Evolutionary conservation across 2,329 filamentous ascomycete species (phyloP), one percentile per base, ranked within the genome.

Genomic region (Calonectria crousiana): DNA sequence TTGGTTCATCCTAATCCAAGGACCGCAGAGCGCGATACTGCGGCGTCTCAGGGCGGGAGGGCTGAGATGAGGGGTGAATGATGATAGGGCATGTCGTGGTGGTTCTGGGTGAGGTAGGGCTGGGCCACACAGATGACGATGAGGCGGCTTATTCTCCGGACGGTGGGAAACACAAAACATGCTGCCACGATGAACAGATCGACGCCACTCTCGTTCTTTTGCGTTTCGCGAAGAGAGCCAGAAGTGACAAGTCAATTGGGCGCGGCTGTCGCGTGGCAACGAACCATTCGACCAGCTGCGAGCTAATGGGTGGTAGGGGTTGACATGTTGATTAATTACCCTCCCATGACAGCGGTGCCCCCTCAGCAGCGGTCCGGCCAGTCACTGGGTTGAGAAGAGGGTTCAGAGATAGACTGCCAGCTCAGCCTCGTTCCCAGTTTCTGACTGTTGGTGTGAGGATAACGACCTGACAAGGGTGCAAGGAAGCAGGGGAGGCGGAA

Each of bases 71-170:
- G 26, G 68, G 58, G 58, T 14, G 20, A 44, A 47, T 51, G n/a
- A 49, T 36, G 23, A 26, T 47, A 23, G 32, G n/a, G 30, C 18
- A 13, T 2, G 53, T 30, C 9, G 26, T 11, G 36, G 64, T 67
- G 53, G 52, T 51, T 41, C 41, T 14, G 20, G 44, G 30, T 16
- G 36, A 56, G n/a, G 32, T 28, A 38, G 11, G 32, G 47, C 47
- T 67, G 9, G n/a, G 14, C 13, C 14, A 58, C n/a, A 52, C 41
- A 30, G 41, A 49, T 44, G 51, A 67, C 52, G 49, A 23, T 26
- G 38, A 32, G 60, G 23, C 14, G 41, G 34, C 11, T 62, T 60
- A 67, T 72, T 72, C 32, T 49, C 62, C 62, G 62, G 38, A 36
- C 10, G 5, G 26, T 60, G 62, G 52, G 62, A 52, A 60, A 30